Percentiles rank a stretch among this genome's conserved stretches.
These are phyloP conservation scores for Cyberlindnera saturnus DNA, from an alignment of 805 yeast genomes.

Conservation along the genomic window DNA sequence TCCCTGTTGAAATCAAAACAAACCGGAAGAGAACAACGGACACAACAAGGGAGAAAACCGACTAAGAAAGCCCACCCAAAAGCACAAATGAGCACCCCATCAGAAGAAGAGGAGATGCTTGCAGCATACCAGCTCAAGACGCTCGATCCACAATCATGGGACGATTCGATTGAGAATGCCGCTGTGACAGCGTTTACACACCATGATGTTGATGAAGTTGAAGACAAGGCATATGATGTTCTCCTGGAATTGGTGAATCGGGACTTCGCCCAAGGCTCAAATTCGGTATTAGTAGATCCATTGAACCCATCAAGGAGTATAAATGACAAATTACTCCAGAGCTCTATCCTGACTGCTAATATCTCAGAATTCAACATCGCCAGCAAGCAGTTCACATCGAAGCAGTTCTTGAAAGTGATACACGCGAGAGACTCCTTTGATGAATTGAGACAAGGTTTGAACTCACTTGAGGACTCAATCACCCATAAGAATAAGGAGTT, in stretches of 20 bases:
- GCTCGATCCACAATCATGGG: constrained; percentile 36
- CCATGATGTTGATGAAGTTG: constrained; percentile 13
- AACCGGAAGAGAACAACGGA: too few relatives aligned
- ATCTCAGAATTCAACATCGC: constrained; percentile 46
- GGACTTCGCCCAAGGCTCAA: constrained; percentile 21
- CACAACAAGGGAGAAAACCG: not conserved
- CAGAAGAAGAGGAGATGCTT: constrained; percentile 23
- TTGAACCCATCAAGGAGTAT: constrained; percentile 43
- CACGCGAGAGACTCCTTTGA: constrained; percentile 51
- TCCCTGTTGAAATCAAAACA: too few relatives aligned
- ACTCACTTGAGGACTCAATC: constrained; percentile 42
- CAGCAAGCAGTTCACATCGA: constrained; percentile 53
- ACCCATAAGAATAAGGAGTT: constrained; percentile 43
- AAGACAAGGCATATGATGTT: constrained; percentile 8
- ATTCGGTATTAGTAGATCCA: constrained; percentile 45
- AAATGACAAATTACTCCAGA: constrained; percentile 17
- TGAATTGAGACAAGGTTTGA: constrained; percentile 42
- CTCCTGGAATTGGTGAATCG: constrained; percentile 18
- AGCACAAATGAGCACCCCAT: not conserved
- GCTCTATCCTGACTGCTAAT: constrained; percentile 8
- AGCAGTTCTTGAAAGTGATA: constrained; percentile 45
- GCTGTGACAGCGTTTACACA: constrained; percentile 18
- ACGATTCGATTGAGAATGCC: constrained; percentile 20
- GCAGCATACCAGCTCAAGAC: constrained; percentile 40
- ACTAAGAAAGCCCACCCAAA: not conserved